Evolutionary conservation across 768 basidiomycete species (phyloP).

Genomic region (Suillus subluteus): DNA sequence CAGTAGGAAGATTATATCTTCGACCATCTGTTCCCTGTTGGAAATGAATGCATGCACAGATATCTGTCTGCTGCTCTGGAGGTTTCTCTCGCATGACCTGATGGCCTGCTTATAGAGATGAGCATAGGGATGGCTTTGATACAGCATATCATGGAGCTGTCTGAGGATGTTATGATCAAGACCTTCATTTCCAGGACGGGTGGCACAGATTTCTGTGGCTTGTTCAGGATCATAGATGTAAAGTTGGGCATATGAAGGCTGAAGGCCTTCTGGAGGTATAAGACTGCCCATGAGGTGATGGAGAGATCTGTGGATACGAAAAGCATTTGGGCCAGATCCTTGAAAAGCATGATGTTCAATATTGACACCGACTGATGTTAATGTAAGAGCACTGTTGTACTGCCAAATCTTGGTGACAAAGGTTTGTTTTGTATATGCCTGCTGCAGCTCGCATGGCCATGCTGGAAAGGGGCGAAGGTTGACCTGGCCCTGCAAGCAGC

Average conservation of each 20-base stretch:
- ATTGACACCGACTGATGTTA: conserved; percentile 39
- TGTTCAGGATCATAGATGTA: conserved; percentile 43
- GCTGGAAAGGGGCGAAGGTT: conserved; percentile 21
- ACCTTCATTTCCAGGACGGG: conserved; percentile 22
- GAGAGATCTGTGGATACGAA: conserved; percentile 40
- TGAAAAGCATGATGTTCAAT: conserved; percentile 33
- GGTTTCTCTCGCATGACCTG: conserved; percentile 31
- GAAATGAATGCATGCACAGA: conserved; percentile 15
- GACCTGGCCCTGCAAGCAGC: conserved; percentile 34
- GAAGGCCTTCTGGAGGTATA: conserved; percentile 19
- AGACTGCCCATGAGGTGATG: conserved; percentile 41
- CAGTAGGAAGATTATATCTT: conserved; percentile 48
- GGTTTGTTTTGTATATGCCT: conserved; percentile 20
- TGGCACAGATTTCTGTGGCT: conserved; percentile 33
- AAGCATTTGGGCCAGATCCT: conserved; percentile 38
- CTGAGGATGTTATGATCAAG: conserved; percentile 24
- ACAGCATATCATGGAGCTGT: conserved; percentile 29
- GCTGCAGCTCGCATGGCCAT: conserved; percentile 20
- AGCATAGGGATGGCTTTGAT: conserved; percentile 29
- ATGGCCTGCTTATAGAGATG: conserved; percentile 34
- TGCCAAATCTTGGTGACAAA: conserved; percentile 41
- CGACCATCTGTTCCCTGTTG: conserved; percentile 29
- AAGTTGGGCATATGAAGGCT: conserved; percentile 42
- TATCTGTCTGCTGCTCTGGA: conserved; percentile 19
- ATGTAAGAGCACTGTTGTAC: conserved; percentile 46